Evolutionary conservation across 2,329 filamentous ascomycete genomes (phyloP), one percentile per base, ranked within the genome.

Genomic region (Diaporthe sp.): DNA sequence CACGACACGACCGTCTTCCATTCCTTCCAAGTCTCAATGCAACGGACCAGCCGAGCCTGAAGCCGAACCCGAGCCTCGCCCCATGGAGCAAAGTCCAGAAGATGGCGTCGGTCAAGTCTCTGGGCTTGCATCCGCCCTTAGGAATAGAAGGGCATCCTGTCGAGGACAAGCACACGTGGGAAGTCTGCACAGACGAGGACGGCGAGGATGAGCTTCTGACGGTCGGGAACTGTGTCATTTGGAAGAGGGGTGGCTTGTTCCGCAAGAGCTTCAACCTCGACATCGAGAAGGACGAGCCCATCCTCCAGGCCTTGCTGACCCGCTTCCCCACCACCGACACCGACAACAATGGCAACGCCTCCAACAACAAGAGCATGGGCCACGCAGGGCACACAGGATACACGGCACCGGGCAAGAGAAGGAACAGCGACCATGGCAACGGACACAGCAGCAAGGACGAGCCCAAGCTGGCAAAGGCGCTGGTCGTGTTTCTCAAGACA

Each of bases 71-170:
- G 25, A 37, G 31, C 34, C 70, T 39, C 61, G 80, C 53, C 68
- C 25, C 65, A 80, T 81, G 80, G 79, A 79, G 76, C 71, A 57
- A 37, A 46, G 34, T 31, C 58, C n/a, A 73, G 79, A 81, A 79
- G 71, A 99, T 99, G 97, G 96, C 96, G 80, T 92, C 94, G 82
- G 92, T 98, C 85, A 94, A 92, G 84, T 98, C 96, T 78, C 90
- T 98, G 81, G 97, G 97, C 84, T 89, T 98, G 82, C 96, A 98
- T 87, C 92, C 94, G 86, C 96, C 97, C 70, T 71, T 77, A 25
- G 73, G 76, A 46, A 57, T 77, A 39, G 73, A 73, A 22, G 76
- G 76, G 25, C 70, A 75, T 22, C 73, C 73, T 1, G 57, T 75
- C 55, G 61, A 67, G 8, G 62, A 57, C 10, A 73, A 37, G 6